A percentile compares a stretch with the other conserved stretches of the same genome.
These are phyloP conservation scores for Primulina tabacum DNA, from an alignment of 257 asterid species.

Conservation along the genomic window DNA sequence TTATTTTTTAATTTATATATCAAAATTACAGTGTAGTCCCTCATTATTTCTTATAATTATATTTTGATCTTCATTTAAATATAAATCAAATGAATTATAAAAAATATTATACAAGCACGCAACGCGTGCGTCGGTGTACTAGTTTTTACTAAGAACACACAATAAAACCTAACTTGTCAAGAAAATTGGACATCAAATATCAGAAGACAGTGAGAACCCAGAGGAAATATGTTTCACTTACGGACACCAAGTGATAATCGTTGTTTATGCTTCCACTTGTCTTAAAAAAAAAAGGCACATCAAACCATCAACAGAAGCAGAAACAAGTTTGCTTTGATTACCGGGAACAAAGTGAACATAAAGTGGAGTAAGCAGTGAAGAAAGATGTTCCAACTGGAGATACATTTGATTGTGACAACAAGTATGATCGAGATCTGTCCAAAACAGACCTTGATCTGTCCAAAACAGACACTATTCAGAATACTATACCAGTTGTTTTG, in stretches of 20 bases:
- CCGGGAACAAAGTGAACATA: slow-evolving; percentile 79
- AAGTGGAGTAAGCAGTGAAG: no score
- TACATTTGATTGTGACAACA: slow-evolving; percentile 58
- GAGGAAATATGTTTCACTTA: slow-evolving; percentile 37
- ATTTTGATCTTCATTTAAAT: no score
- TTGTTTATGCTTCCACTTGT: slow-evolving; percentile 79
- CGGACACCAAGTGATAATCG: slow-evolving; percentile 81
- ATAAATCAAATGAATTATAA: no score
- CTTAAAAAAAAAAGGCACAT: slow-evolving; percentile 75
- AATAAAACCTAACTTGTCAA: no score
- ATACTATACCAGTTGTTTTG: slow-evolving; percentile 14
- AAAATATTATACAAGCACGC: no score
- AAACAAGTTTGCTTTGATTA: slow-evolving; percentile 64
- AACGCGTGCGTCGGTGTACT: no score
- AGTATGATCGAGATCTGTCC: slow-evolving; percentile 80
- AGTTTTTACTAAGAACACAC: no score
- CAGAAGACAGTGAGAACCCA: background rate
- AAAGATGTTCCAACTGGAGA: no score
- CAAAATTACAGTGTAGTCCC: no score
- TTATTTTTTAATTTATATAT: no score
- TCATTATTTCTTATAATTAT: no score
- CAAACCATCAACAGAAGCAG: slow-evolving; percentile 95
- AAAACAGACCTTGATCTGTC: slow-evolving; percentile 68
- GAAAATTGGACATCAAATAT: background rate
- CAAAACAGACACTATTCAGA: slow-evolving; percentile 18